Evolutionary conservation across 2,329 filamentous ascomycete species (phyloP).

Genomic region (Colletotrichum falcatum): DNA sequence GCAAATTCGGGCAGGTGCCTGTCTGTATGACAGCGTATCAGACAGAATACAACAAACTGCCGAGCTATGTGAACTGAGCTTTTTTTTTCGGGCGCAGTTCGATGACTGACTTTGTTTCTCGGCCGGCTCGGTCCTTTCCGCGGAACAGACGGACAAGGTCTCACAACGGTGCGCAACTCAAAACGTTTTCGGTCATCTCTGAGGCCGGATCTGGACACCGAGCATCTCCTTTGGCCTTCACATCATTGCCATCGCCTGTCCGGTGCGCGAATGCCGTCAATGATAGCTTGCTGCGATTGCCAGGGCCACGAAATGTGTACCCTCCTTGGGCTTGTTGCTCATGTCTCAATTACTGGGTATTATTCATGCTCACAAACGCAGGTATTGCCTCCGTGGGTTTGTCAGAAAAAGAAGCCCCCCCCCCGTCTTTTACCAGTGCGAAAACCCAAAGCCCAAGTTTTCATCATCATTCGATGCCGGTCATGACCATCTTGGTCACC

Average conservation of each 20-base stretch:
- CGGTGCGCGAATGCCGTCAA: too few species aligned
- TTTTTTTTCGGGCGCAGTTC: constrained; percentile 3
- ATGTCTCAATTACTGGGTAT: too few species aligned
- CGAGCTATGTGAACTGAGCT: neutral
- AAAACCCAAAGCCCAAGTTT: neutral
- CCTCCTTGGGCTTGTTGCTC: neutral
- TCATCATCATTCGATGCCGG: constrained; percentile 28
- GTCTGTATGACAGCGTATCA: neutral
- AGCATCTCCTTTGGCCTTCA: too few species aligned
- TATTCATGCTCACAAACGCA: neutral
- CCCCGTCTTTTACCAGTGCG: neutral
- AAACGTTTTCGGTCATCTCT: too few species aligned
- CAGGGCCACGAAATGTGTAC: too few species aligned
- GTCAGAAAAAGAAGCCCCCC: neutral
- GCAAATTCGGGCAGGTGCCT: neutral
- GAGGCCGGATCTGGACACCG: neutral
- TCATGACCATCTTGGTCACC: constrained; percentile 42
- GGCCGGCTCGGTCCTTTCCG: constrained; percentile 8
- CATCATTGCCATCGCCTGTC: too few species aligned
- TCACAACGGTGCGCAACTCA: too few species aligned
- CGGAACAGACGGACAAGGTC: neutral
- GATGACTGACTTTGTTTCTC: constrained; percentile 5
- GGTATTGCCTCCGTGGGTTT: neutral
- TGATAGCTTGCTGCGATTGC: too few species aligned
- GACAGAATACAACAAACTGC: neutral